Conservation (phyloP, 495 filamentous ascomycete species). For the Penicillium bovifimosum region DNA sequence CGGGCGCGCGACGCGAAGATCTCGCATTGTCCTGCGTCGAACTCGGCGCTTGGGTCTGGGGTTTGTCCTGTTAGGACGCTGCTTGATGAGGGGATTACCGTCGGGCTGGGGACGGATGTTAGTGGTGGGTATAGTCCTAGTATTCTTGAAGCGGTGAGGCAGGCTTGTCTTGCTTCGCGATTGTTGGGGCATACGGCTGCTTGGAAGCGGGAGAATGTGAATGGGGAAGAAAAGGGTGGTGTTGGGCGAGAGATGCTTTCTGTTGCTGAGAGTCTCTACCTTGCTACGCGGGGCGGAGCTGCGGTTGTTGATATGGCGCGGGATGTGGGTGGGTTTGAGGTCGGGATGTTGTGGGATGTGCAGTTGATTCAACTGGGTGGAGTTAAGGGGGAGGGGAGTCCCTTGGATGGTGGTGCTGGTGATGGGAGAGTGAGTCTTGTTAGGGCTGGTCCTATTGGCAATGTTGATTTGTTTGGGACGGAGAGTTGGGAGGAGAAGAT, state of each 20-base stretch:
- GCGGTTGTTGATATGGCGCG: constrained; percentile 64
- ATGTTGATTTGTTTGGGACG: constrained; percentile 75
- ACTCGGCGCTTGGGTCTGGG: constrained; percentile 72
- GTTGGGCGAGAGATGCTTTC: constrained; percentile 50
- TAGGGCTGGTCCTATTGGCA: constrained; percentile 17
- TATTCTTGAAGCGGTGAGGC: constrained; percentile 72
- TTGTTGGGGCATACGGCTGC: constrained; percentile 27
- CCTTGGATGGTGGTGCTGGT: neutral
- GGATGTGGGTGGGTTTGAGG: constrained; percentile 69
- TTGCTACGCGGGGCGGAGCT: constrained; percentile 79
- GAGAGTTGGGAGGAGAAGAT: constrained; percentile 74
- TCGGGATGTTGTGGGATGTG: constrained; percentile 88
- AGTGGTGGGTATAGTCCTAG: constrained; percentile 76
- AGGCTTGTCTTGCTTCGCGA: constrained; percentile 69
- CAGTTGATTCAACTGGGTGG: constrained; percentile 64
- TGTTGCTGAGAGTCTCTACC: constrained; percentile 82
- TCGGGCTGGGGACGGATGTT: constrained; percentile 87
- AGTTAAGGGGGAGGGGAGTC: constrained; percentile 7
- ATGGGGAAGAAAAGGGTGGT: constrained; percentile 3
- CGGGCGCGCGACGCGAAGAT: constrained; percentile 56
- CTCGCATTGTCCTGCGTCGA: constrained; percentile 81
- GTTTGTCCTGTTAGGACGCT: constrained; percentile 64
- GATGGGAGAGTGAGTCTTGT: constrained; percentile 5
- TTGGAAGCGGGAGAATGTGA: constrained; percentile 2
- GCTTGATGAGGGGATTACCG: constrained; percentile 65